Percentiles rank a stretch among this genome's conserved stretches.
These are phyloP conservation scores for Phytomonas sp. DNA, from an alignment of 208 protist species.

Conservation along the genomic window DNA sequence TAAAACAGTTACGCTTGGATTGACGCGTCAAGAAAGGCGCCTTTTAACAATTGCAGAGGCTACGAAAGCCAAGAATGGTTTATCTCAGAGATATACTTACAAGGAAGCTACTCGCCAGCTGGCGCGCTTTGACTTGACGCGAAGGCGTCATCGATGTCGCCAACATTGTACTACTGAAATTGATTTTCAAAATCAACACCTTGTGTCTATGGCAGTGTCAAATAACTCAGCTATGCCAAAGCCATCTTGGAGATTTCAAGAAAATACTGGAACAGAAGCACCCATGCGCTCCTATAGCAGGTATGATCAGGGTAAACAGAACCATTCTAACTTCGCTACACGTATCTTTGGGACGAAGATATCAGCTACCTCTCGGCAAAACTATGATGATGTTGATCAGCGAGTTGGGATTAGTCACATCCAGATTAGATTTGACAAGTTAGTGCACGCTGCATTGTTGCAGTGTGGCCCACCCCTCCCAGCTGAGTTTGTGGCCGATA, in stretches of 20 bases:
- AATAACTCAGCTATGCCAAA: background rate
- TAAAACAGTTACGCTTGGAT: background rate
- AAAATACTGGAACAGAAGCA: background rate
- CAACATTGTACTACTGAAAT: background rate
- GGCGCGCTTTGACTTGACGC: background rate
- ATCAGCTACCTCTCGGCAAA: background rate
- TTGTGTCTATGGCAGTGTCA: background rate
- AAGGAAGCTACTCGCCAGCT: background rate
- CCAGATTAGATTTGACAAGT: slow-evolving; percentile 56
- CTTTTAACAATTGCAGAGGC: background rate
- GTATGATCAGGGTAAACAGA: background rate
- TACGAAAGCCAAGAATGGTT: background rate
- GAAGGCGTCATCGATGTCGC: background rate
- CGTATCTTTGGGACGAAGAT: background rate
- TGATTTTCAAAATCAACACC: background rate
- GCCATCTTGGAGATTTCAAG: background rate
- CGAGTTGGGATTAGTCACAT: slow-evolving; percentile 45
- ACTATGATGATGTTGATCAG: slow-evolving; percentile 47
- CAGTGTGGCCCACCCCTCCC: slow-evolving; percentile 74
- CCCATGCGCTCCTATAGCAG: background rate
- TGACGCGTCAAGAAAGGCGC: background rate
- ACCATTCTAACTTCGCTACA: background rate
- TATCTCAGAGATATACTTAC: background rate
- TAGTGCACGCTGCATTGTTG: slow-evolving; percentile 51
- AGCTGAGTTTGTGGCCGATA: slow-evolving; percentile 48